Conservation (phyloP, 2,329 filamentous ascomycete species). For the Chaetomiaceae sp. region DNA sequence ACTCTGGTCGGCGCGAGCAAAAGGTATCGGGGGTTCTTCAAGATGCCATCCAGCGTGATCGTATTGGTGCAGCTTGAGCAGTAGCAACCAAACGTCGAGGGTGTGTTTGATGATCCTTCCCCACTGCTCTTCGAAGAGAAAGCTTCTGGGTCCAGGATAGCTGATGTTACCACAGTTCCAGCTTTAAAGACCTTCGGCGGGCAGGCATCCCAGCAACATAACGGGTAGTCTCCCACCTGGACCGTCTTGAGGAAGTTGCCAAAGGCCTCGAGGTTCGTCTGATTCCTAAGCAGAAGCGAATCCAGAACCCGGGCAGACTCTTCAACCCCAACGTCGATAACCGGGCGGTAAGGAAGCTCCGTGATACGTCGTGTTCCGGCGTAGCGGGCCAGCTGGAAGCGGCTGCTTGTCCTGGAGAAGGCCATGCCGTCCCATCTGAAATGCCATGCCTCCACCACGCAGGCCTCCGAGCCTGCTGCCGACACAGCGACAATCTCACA, state of each 20-base stretch:
- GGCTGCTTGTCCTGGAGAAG: neutral
- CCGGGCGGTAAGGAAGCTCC: neutral
- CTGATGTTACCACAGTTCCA: too few relatives aligned
- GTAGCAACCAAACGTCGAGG: neutral
- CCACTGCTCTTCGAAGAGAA: neutral
- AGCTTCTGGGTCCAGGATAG: neutral
- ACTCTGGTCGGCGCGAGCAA: neutral
- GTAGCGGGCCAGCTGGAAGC: neutral
- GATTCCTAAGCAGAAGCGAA: neutral
- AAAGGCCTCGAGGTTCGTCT: neutral
- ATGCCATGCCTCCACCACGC: neutral
- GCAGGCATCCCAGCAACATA: too few relatives aligned
- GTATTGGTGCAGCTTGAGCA: neutral
- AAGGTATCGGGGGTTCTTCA: neutral
- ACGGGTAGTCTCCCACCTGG: neutral
- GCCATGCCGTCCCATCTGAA: constrained; percentile 3
- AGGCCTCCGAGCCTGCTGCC: neutral
- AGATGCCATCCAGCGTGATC: neutral
- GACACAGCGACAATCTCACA: neutral
- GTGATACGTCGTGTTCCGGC: neutral
- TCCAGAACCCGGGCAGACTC: too few relatives aligned
- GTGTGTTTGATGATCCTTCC: neutral
- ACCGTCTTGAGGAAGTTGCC: neutral
- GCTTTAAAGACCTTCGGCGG: too few relatives aligned
- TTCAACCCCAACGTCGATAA: neutral